Conservation (phyloP, 495 filamentous ascomycete genomes). For the Melanomma pulvis-pyrius region DNA sequence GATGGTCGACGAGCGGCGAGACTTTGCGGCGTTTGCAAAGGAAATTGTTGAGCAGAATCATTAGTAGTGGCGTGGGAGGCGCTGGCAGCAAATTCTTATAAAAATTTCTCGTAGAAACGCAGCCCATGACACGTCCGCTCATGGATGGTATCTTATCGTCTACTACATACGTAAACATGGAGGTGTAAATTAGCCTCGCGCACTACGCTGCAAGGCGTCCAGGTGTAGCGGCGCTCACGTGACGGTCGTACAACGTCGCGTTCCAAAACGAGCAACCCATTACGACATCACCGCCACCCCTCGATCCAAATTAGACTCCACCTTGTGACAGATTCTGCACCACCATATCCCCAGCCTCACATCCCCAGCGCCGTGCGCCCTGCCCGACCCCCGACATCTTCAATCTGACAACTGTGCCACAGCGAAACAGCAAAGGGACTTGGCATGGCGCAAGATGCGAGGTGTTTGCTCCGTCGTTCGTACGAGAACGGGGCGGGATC, state of each 20-base stretch:
- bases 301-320: no score
- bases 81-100: neutral
- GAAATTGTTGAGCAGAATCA: constrained; percentile 78
- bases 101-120: no score
- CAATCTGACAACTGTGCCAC: neutral
- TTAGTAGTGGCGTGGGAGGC: neutral
- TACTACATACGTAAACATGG: no score
- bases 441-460: no score
- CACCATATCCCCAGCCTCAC: neutral
- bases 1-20: constrained; percentile 71
- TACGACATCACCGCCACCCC: no score
- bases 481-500: neutral
- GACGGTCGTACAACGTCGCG: neutral
- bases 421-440: neutral
- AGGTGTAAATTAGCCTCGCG: neutral
- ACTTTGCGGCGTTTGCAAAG: constrained; percentile 88
- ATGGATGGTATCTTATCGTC: no score
- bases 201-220: no score
- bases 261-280: no score
- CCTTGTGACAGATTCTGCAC: neutral
- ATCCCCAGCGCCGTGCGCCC: neutral
- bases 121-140: no score
- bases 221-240: no score
- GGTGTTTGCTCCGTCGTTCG: no score
- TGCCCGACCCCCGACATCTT: neutral